Evolutionary conservation across 2,329 filamentous ascomycete species (phyloP), one percentile per base, ranked within the genome.

Genomic region (Hortaea sp.): DNA sequence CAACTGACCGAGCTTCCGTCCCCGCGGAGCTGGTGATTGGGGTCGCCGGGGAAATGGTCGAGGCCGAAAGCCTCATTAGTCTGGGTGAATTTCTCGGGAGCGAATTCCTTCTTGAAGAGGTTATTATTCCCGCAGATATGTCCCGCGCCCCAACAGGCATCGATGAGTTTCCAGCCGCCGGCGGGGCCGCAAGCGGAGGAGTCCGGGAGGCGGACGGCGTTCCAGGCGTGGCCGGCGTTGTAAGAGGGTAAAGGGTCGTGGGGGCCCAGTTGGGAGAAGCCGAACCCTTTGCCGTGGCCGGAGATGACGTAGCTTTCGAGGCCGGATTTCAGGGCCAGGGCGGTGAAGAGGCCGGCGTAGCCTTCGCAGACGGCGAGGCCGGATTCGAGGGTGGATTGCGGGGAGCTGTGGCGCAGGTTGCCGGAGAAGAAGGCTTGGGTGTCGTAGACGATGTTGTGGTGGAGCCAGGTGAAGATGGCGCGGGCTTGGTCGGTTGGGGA

Each of bases 141-240:
- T 1, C 90, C 90, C 0, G 90, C 87, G 35, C 92, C 92, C 92
- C 92, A 98, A 62, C 90, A 97, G 0, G 84, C 68, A 59, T 98
- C 92, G 42, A 97, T 69, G 1, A 97, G 75, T 66, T 95, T 95
- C 90, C 90, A 97, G 53, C 81, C 78, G 2, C 86, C 87, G 28
- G 81, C 78, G 32, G 32, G 32, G 7, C 32, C 32, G 32, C 32
- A 35, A 27, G 10, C 38, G 20, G 13, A 3, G 9, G 38, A 12
- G 10, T 11, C 20, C 57, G 97, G 90, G 48, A 97, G 88, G 40
- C 57, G 56, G 5, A 95, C 87, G 0, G 85, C 89, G 59, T 95
- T 95, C 92, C 92, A 95, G 0, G 92, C 90, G 65, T 97, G 90
- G 1, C 78, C 73, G 0, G 77, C 57, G 3, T 59, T 68, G 44